Evolutionary conservation across 1,284 basidiomycete species (phyloP).

Genomic region (Kalmanozyma brasiliensis): DNA sequence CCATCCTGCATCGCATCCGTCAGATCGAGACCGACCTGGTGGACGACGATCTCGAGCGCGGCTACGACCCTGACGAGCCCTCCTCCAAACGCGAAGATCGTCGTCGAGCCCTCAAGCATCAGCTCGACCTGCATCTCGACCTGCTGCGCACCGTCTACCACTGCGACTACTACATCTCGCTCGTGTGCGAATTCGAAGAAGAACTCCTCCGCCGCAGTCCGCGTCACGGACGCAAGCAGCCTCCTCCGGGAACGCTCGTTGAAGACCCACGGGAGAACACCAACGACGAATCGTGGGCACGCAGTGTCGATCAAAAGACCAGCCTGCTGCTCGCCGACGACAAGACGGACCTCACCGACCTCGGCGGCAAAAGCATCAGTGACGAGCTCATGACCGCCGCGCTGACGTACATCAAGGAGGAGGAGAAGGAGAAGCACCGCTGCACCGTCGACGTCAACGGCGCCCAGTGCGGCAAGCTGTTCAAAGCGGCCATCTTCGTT

Average conservation of each 20-base stretch:
- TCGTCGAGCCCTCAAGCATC: conserved; percentile 48
- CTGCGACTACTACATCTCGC: conserved; percentile 64
- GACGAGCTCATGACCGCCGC: conserved; percentile 45
- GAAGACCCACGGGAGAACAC: conserved; percentile 43
- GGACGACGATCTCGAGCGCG: conserved; percentile 38
- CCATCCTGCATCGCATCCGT: conserved; percentile 34
- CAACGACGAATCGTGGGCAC: conserved; percentile 55
- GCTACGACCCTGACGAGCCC: conserved; percentile 32
- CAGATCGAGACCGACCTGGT: conserved; percentile 23
- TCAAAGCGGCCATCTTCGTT: conserved; percentile 59
- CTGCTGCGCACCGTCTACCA: conserved; percentile 60
- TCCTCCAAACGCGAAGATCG: conserved; percentile 35
- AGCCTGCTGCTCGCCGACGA: conserved; percentile 43
- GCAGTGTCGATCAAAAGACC: conserved; percentile 57
- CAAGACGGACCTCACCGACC: conserved; percentile 38
- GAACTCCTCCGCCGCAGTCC: conserved; percentile 59
- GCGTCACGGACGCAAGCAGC: conserved; percentile 50
- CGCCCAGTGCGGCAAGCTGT: conserved; percentile 59
- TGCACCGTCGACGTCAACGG: conserved; percentile 51
- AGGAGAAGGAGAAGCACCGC: conserved; percentile 59
- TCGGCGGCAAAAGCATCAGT: conserved; percentile 47
- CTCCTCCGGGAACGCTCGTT: conserved; percentile 21
- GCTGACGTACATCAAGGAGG: conserved; percentile 49
- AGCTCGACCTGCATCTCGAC: conserved; percentile 62
- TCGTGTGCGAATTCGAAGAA: conserved; percentile 61